Base-by-base conservation (phyloP, 78 protist genomes). In the Abeoforma whisleri region DNA sequence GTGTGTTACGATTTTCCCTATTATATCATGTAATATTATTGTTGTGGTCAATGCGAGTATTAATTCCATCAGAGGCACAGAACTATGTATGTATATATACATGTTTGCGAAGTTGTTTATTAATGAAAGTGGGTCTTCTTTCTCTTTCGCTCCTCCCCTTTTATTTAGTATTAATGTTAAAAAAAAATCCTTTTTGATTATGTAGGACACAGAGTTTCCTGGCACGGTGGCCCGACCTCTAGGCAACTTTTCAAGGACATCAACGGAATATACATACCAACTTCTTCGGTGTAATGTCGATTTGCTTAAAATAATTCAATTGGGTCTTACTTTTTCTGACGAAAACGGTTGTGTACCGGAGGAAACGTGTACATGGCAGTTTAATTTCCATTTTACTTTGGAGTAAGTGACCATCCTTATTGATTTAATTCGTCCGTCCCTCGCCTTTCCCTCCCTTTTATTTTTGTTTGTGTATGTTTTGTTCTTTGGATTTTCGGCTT, bases 201-300 rank as follows among this genome's bases (percentile, higher is more conserved):
- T n/a, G n/a, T 22, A 93, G 97, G 98, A 97, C 89, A 97, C 99
- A 31, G 98, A 97, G 77, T 97, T 97, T 76, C 99, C 99, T 2
- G 99, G 99, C 19, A 90, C 92, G 35, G 96, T 94, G 19, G 95
- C 95, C 16, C 23, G 92, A 87, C 99, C 98, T 0, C 84, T 89
- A n/a, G 96, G 96, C 8, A 48, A 38, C 39, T 95, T 92, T 89
- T 38, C 40, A 35, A 81, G 70, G 12, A 72, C 57, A 16, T 37
- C 57, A 12, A 72, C 76, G 57, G 76, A 72, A 12, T 72, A 72
- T 35, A 72, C 76, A 28, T 81, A 81, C 19, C 85, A 81, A 38
- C 57, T 81, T 32, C 30, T 81, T 0, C 2, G 85, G 22, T 33
- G 36, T 30, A 97, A 96, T 75, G 98, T 97, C 1, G 96, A 97